These are phyloP conservation scores for Cyamopsis tetragonoloba DNA, from an alignment of 306 rosid species.

Conservation along the genomic window DNA sequence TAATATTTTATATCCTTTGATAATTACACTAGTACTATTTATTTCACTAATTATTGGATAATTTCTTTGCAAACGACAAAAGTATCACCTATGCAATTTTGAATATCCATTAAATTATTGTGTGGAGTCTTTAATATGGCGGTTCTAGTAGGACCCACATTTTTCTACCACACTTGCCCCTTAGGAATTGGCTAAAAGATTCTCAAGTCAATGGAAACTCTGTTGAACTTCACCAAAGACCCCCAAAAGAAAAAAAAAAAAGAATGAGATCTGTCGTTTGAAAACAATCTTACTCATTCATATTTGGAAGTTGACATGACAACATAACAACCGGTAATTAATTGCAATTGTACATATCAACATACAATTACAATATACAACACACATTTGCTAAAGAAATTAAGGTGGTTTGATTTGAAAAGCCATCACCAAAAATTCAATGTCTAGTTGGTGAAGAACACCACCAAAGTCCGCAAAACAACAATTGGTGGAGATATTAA, in stretches of 20 bases:
- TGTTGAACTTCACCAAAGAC: background rate
- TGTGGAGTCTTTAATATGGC: slow-evolving; percentile 13
- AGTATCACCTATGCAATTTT: background rate
- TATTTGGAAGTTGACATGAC: slow-evolving; percentile 28
- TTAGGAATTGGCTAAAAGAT: slow-evolving; percentile 16
- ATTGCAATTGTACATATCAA: slow-evolving; percentile 31
- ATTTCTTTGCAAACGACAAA: slow-evolving; percentile 27
- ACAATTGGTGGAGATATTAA: slow-evolving; percentile 41
- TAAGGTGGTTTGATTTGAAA: slow-evolving; percentile 24
- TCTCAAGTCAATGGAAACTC: slow-evolving; percentile 27
- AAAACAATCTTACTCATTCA: background rate
- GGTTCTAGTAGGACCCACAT: slow-evolving; percentile 17
- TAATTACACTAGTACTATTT: background rate
- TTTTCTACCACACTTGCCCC: background rate
- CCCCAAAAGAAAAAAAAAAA: no score
- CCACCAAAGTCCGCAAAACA: slow-evolving; percentile 68
- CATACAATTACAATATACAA: slow-evolving; percentile 33
- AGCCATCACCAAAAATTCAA: slow-evolving; percentile 47
- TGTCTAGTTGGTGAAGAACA: slow-evolving; percentile 69
- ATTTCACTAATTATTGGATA: slow-evolving; percentile 24
- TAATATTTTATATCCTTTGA: slow-evolving; percentile 19
- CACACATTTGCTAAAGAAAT: background rate
- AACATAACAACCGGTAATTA: slow-evolving; percentile 20
- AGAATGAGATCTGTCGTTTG: background rate
- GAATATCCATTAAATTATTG: slow-evolving; percentile 16